Evolutionary conservation across 768 basidiomycete genomes (phyloP), one percentile per base, ranked within the genome.

Genomic region (Boletus bicolor): DNA sequence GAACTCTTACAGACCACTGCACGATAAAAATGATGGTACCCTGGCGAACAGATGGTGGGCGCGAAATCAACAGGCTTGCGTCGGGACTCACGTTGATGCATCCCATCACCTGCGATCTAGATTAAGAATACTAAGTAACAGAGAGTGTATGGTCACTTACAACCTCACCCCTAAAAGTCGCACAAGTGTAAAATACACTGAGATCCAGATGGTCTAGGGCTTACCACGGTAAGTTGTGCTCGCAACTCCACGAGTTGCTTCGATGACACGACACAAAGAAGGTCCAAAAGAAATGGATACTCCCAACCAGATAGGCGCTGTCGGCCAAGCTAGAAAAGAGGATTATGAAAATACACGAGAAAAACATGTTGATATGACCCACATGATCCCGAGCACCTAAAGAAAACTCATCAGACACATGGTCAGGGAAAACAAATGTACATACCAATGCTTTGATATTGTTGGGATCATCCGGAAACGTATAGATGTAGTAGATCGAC

Each of bases 191-290:
- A 24, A 30, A 14, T 34, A 26, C 2, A 43, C 14, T 35, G 17
- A 11, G 26, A 15, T 24, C 5, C 0, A 21, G 14, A 19, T 9
- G 17, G 17, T 37, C 5, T n/a, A 24, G 17, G 34, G 3, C 56
- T 38, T 30, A 47, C 59, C 55, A 57, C 4, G 59, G 51, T 47
- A 60, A 43, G 3, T 47, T 24, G 35, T 38, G 7, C 15, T 21
- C 9, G 34, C 59, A 60, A 34, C 10, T 42, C 43, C n/a, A 37
- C 3, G 52, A 21, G 30, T 47, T 9, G 9, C 5, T 24, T 15
- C 42, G 41, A 38, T 54, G 53, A 35, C 56, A 60, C 5, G n/a
- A 38, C 17, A 52, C 34, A 15, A 60, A 54, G 12, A 57, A 51
- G 3, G 10, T 30, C 59, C 59, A 60, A 17, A 51, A 45, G 15